Conservation (phyloP, 2,329 filamentous ascomycete genomes). For the Stromatinia cepivora region DNA sequence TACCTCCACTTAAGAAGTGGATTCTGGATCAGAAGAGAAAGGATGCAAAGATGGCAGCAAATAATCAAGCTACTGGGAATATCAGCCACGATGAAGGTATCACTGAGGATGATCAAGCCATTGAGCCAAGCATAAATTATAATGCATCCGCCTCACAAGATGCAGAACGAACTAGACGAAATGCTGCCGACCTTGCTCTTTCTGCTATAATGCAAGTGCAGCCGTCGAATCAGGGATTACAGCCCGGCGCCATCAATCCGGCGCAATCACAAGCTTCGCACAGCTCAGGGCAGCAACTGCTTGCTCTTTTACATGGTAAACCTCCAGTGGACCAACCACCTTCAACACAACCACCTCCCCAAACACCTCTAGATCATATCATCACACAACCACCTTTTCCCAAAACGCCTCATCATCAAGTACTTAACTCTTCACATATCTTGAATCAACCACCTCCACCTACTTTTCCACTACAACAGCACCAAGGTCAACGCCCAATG, state of each 20-base stretch:
- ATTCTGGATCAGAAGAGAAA: conserved; percentile 78
- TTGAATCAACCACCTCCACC: conserved; percentile 51
- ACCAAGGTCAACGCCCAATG: conserved; percentile 24
- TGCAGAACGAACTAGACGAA: conserved; percentile 7
- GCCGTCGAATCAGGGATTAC: conserved; percentile 52
- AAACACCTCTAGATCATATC: conserved; percentile 57
- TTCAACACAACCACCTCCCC: conserved; percentile 42
- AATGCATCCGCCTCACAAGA: conserved; percentile 27
- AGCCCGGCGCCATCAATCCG: conserved; percentile 36
- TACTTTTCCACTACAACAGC: conserved; percentile 47
- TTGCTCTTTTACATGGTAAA: conserved; percentile 52
- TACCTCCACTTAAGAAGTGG: conserved; percentile 85
- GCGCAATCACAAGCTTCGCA: conserved; percentile 28
- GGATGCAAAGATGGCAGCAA: conserved; percentile 54
- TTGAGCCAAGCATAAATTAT: conserved; percentile 28
- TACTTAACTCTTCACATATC: conserved; percentile 51
- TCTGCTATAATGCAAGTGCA: conserved; percentile 58
- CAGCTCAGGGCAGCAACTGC: conserved; percentile 49
- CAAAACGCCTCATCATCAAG: conserved; percentile 58
- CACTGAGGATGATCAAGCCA: conserved; percentile 59
- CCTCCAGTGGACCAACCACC: conserved; percentile 27
- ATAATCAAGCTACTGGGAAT: conserved; percentile 43
- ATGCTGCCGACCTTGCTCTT: conserved; percentile 44
- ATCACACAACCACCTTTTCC: conserved; percentile 53
- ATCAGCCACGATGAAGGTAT: conserved; percentile 55